Evolutionary conservation across 306 rosid species (phyloP).

Genomic region (Dalbergia oliveri): DNA sequence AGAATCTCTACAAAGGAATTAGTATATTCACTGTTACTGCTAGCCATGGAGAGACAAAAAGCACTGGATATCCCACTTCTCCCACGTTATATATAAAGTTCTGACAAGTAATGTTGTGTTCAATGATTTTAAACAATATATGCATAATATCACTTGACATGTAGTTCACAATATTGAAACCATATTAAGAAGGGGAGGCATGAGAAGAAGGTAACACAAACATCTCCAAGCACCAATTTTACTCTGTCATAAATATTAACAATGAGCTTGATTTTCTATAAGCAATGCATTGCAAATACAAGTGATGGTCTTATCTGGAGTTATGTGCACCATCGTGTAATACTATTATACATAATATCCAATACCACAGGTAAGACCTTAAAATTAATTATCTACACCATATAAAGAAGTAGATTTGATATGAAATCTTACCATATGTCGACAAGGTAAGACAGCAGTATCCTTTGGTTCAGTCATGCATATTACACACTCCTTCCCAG

Average conservation of each 20-base stretch:
- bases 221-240: conserved; percentile 30
- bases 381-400: conserved; percentile 10
- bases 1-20: conserved; percentile 22
- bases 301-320: background rate
- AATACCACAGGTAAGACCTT: conserved; percentile 5
- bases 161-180: conserved; percentile 5
- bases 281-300: background rate
- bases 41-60: conserved; percentile 6
- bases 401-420: conserved; percentile 29
- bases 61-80: background rate
- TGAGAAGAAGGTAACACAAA: background rate
- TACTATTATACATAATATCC: background rate
- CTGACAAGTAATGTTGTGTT: background rate
- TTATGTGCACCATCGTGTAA: background rate
- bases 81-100: background rate
- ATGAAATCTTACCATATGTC: conserved; percentile 81
- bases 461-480: conserved; percentile 97
- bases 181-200: background rate
- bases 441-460: conserved; percentile 88
- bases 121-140: conserved; percentile 3
- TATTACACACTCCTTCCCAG: conserved; percentile 91
- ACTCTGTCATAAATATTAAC: background rate
- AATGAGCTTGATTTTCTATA: background rate
- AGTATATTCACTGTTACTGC: background rate
- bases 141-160: conserved; percentile 5